Evolutionary conservation across 2,329 filamentous ascomycete species (phyloP).

Genomic region (Ophiostoma quercus): DNA sequence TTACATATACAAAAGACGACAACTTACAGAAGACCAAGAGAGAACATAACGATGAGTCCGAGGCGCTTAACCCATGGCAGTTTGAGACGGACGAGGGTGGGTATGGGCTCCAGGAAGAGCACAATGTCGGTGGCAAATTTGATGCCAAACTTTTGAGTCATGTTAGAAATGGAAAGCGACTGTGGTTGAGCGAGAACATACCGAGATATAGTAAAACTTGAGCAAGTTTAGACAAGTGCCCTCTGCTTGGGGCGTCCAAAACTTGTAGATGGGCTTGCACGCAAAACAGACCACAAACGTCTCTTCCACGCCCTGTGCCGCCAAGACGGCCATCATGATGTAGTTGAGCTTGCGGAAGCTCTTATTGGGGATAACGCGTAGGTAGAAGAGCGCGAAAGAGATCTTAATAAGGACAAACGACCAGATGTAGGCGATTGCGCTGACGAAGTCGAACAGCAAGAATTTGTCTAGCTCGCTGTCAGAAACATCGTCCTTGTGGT

Average conservation of each 20-base stretch:
- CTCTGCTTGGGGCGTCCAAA: conserved; percentile 11
- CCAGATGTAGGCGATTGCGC: conserved; percentile 19
- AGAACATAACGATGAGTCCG: conserved; percentile 2
- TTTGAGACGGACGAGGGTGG: neutral
- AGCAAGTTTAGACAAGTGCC: conserved; percentile 15
- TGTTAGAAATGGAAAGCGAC: neutral
- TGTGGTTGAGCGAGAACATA: neutral
- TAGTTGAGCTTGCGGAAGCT: conserved; percentile 19
- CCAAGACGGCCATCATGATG: conserved; percentile 15
- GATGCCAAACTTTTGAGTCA: neutral
- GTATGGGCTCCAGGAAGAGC: neutral
- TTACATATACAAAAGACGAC: neutral
- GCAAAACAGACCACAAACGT: conserved; percentile 21
- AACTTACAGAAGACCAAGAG: neutral
- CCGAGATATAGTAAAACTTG: conserved; percentile 9
- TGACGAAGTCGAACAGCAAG: conserved; percentile 16
- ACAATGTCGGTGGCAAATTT: neutral
- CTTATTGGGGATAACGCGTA: conserved; percentile 17
- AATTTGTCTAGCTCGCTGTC: neutral
- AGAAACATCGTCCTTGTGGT: neutral
- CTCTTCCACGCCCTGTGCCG: conserved; percentile 21
- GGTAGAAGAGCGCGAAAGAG: conserved; percentile 20
- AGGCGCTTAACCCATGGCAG: neutral
- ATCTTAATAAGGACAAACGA: conserved; percentile 20
- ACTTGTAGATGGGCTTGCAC: conserved; percentile 20